phyloP scores from a whole-genome alignment of 257 asterid genomes.

The Cinchona pubescens region DNA sequence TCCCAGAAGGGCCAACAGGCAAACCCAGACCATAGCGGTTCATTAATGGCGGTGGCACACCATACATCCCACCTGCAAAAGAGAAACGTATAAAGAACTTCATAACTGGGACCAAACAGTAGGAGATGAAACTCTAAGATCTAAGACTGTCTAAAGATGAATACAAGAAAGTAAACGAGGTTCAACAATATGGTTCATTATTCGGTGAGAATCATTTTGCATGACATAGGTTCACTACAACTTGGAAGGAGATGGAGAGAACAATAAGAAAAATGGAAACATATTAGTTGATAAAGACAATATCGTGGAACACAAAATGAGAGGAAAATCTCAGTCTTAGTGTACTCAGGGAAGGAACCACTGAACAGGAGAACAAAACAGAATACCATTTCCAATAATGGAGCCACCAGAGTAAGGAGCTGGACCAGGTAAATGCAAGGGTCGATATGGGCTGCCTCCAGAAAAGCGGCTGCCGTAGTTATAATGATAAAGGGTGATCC shows the following conservation, averaged over 20 bases:
- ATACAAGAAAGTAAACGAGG: not conserved
- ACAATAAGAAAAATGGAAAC: not conserved
- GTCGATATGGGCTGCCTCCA: conserved; percentile 80
- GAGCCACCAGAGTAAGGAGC: conserved; percentile 76
- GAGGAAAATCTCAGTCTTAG: not conserved
- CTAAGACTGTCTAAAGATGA: not conserved
- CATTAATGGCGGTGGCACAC: conserved; percentile 73
- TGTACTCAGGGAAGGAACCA: not conserved
- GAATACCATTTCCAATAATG: conserved; percentile 59
- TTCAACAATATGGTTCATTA: not conserved
- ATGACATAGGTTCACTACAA: not conserved
- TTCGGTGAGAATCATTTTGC: not conserved
- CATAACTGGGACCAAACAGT: not conserved
- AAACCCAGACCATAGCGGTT: conserved; percentile 65
- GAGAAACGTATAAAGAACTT: not conserved
- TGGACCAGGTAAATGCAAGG: conserved; percentile 61
- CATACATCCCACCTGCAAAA: conserved; percentile 70
- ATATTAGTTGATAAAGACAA: not conserved
- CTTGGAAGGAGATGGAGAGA: not conserved
- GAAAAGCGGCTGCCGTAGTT: conserved; percentile 72
- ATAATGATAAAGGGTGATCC: conserved; percentile 75
- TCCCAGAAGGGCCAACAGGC: conserved; percentile 60
- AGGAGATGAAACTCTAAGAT: not conserved
- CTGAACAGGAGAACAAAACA: conserved; percentile 2
- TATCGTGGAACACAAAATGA: not conserved